Evolutionary conservation across 305 asterid species (phyloP).

Genomic region (Rubia occidens): DNA sequence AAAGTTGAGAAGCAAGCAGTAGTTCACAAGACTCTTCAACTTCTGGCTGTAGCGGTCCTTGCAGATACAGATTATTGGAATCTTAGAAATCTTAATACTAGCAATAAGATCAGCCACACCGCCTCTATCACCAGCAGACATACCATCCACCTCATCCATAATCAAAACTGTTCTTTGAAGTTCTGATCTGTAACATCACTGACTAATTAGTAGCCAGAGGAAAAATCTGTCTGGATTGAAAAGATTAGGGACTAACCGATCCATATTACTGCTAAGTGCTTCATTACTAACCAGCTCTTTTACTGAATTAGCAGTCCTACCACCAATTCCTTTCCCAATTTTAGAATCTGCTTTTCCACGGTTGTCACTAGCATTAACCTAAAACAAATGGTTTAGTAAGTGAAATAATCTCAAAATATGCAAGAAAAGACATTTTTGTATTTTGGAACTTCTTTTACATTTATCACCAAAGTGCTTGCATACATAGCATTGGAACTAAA

Average conservation of each 20-base stretch:
- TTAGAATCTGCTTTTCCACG: conserved; percentile 97
- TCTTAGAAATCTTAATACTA: conserved; percentile 79
- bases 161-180: conserved; percentile 75
- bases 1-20: conserved; percentile 76
- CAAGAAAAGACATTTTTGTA: not conserved
- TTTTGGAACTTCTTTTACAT: not conserved
- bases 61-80: conserved; percentile 94
- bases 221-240: conserved; percentile 13
- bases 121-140: conserved; percentile 99
- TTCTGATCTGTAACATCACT: conserved; percentile 46
- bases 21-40: conserved; percentile 88
- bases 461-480: not conserved
- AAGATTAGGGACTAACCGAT: conserved; percentile 45
- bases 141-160: conserved; percentile 99
- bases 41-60: conserved; percentile 98
- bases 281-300: conserved; percentile 89
- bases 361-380: conserved; percentile 98
- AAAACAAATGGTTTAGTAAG: conserved; percentile 18
- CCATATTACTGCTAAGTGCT: conserved; percentile 48
- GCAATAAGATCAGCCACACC: conserved; percentile 98
- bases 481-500: not conserved
- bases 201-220: conserved; percentile 18
- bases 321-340: conserved; percentile 84
- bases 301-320: conserved; percentile 82
- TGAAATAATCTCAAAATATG: not conserved